Evolutionary conservation across 139 green algal genomes (phyloP).

Genomic region (Coelastrella sp.): DNA sequence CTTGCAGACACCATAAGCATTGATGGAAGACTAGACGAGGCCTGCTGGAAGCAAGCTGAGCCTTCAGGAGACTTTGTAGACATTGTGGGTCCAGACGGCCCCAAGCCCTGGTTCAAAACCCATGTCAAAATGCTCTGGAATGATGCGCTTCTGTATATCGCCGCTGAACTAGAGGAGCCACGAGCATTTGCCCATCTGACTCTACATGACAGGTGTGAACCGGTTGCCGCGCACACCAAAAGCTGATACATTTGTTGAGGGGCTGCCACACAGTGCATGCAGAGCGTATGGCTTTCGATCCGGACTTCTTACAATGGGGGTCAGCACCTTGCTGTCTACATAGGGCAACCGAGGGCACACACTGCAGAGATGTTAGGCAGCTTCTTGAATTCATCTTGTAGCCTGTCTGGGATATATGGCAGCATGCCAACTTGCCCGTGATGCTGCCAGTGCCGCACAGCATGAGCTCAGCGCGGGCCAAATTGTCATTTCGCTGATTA

Average conservation of each 20-base stretch:
- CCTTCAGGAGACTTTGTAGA: not conserved
- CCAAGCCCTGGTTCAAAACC: not conserved
- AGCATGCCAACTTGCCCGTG: too few relatives aligned
- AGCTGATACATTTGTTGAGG: too few relatives aligned
- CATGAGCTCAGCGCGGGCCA: too few relatives aligned
- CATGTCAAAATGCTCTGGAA: not conserved
- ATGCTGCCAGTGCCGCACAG: too few relatives aligned
- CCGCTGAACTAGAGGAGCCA: not conserved
- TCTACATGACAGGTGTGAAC: not conserved
- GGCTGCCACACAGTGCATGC: too few relatives aligned
- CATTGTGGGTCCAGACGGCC: not conserved
- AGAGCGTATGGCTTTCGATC: not conserved
- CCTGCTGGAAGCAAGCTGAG: conserved; percentile 10
- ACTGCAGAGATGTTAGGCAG: too few relatives aligned
- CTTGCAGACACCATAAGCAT: not conserved
- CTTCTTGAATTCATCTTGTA: too few relatives aligned
- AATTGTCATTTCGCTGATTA: too few relatives aligned
- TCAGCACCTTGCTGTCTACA: too few relatives aligned
- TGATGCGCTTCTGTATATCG: not conserved
- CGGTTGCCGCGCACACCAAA: not conserved
- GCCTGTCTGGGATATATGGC: too few relatives aligned
- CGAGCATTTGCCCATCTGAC: not conserved
- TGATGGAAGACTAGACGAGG: conserved; percentile 14
- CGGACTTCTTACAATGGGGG: too few relatives aligned
- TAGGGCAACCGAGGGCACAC: too few relatives aligned